Conservation (phyloP, 371 early-diverging fungal genomes). For the Circinella minor region DNA sequence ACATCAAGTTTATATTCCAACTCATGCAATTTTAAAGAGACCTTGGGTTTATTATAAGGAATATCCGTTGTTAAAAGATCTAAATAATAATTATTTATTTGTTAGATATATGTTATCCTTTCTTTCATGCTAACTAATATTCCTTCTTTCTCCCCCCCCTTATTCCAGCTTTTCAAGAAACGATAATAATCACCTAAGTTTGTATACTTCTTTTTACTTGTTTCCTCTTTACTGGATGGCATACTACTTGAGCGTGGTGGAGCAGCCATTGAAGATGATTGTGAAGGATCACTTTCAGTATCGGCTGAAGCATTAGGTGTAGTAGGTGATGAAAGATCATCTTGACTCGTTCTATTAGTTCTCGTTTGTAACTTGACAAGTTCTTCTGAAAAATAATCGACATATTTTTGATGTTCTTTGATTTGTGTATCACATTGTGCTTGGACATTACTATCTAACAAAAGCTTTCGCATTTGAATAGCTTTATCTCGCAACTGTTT, state of each 20-base stretch:
- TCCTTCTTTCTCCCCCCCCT: too few relatives aligned
- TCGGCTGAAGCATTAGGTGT: slow-evolving; percentile 8
- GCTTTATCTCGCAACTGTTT: slow-evolving; percentile 73
- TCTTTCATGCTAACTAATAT: background rate
- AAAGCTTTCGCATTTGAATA: slow-evolving; percentile 64
- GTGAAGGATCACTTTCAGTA: slow-evolving; percentile 16
- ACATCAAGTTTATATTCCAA: slow-evolving; percentile 88
- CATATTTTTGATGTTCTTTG: slow-evolving; percentile 78
- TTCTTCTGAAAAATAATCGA: slow-evolving; percentile 81
- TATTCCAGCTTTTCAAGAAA: background rate
- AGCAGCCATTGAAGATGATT: slow-evolving; percentile 11
- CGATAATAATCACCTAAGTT: slow-evolving; percentile 37
- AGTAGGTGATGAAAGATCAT: slow-evolving; percentile 4
- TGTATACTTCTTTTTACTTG: slow-evolving; percentile 39
- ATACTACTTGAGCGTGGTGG: slow-evolving; percentile 38
- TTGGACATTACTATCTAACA: slow-evolving; percentile 68
- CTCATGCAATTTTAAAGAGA: slow-evolving; percentile 86
- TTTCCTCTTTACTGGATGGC: slow-evolving; percentile 9
- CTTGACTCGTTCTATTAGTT: slow-evolving; percentile 24
- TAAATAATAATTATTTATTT: slow-evolving; percentile 22
- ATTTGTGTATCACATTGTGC: slow-evolving; percentile 83
- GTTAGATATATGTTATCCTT: too few relatives aligned
- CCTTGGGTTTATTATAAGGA: slow-evolving; percentile 81
- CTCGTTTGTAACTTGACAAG: slow-evolving; percentile 60
- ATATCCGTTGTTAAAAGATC: slow-evolving; percentile 78